Evolutionary conservation across 768 basidiomycete species (phyloP), one percentile per base, ranked within the genome.

Genomic region (Suillus spraguei): DNA sequence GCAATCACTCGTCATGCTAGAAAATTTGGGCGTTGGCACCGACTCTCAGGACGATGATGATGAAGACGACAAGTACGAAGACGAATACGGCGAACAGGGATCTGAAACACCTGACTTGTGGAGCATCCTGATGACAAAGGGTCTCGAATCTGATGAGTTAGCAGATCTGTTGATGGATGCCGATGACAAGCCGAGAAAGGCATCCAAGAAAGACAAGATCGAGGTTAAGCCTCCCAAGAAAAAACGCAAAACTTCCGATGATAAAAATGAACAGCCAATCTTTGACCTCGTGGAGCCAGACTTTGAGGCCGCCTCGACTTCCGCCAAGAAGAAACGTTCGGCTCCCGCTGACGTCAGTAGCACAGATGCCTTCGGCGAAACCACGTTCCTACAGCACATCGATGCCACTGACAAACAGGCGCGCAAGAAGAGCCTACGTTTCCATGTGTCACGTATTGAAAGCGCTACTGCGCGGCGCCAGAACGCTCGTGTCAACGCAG

Each of bases 371-470:
- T 94, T 85, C 67, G 93, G 95, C 60, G 97, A 99, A 71, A 81
- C 86, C 4, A 85, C 84, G 1, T 74, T 83, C 17, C 82, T 99
- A 20, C 82, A 85, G 63, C 77, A 83, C 39, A 85, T 86, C 11
- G 97, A 98, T 67, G 84, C 88, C 24, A 83, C 82, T 6, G 97
- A 98, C 79, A 97, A 97, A 74, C 84, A 80, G 22, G 88, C 91
- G 4, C 87, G 90, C 62, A 90, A 87, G 68, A 91, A 90, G 67
- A 86, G 92, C 8, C 83, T 99, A 38, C 89, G 91, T 41, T 99
- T 99, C 87, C 93, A 99, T 76, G 95, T 94, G 5, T 85, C 92
- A 60, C 92, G 90, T 72, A 96, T 99, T 69, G 93, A 93, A 72
- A 88, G 88, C 63, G 85, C 93, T 7, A 85, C 87, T 60, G 87